Evolutionary conservation across 169 alveolate genomes (phyloP).

Genomic region (Plasmodium fragile): DNA sequence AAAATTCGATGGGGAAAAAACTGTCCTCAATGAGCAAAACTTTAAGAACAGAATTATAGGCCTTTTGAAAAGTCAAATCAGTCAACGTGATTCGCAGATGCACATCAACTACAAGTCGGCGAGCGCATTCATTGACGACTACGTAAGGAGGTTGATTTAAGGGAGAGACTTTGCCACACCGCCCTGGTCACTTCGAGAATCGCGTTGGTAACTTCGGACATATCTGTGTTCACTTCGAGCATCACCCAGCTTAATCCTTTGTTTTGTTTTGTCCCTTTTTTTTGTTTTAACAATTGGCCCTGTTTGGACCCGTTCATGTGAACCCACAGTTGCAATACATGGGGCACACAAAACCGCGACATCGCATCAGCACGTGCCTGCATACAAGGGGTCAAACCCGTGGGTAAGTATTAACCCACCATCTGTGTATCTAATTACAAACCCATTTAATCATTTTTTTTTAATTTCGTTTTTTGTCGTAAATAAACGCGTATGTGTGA

Average conservation of each 20-base stretch:
- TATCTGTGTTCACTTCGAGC: neutral
- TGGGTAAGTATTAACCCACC: neutral
- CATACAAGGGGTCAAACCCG: neutral
- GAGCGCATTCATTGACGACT: constrained; percentile 30
- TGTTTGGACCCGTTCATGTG: neutral
- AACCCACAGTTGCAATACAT: neutral
- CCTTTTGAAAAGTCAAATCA: constrained; percentile 22
- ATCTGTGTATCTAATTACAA: neutral
- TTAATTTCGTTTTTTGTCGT: neutral
- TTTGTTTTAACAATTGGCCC: neutral
- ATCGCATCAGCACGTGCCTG: neutral
- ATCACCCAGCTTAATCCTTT: neutral
- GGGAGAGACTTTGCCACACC: neutral
- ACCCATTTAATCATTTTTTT: neutral
- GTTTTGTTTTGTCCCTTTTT: neutral
- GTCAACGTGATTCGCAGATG: neutral
- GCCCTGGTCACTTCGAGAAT: neutral
- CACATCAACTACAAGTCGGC: constrained; percentile 38
- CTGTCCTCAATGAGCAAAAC: constrained; percentile 44
- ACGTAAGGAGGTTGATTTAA: constrained; percentile 16
- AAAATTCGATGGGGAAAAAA: constrained; percentile 17
- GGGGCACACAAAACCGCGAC: neutral
- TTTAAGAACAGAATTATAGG: constrained; percentile 76
- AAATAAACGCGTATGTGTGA: neutral
- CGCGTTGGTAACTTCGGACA: too few relatives aligned